phyloP scores from a whole-genome alignment of 176 grass and related monocot species.

The Thinopyrum elongatum region DNA sequence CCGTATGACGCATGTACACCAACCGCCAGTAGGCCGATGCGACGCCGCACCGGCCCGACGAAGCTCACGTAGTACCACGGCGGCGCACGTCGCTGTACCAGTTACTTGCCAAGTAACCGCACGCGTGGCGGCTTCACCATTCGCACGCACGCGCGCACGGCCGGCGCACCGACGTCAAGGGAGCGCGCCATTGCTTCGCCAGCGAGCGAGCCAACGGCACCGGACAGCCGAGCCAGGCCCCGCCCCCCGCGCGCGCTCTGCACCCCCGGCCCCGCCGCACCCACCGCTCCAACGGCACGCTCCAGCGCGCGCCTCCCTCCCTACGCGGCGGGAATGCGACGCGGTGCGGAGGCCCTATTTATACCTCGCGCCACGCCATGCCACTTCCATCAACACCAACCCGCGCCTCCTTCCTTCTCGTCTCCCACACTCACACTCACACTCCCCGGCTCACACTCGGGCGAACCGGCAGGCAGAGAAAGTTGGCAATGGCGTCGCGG shows the following conservation, averaged over 20 bases:
- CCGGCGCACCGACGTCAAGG: background rate
- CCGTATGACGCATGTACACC: background rate
- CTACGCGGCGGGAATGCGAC: background rate
- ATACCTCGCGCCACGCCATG: background rate
- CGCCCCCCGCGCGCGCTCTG: too few species aligned
- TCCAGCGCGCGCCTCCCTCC: background rate
- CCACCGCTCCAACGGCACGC: conserved; percentile 29
- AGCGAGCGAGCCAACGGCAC: conserved; percentile 20
- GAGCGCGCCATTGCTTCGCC: background rate
- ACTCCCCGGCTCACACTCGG: background rate
- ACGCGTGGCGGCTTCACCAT: too few species aligned
- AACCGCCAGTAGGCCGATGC: background rate
- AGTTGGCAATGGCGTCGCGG: conserved; percentile 10
- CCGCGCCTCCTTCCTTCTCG: background rate
- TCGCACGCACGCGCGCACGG: too few species aligned
- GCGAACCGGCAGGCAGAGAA: background rate
- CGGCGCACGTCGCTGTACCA: too few species aligned
- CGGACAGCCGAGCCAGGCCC: background rate
- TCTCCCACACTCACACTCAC: background rate
- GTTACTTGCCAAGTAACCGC: too few species aligned
- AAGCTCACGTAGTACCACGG: background rate
- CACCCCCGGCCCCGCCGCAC: background rate
- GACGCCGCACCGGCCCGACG: background rate
- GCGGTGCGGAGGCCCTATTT: background rate
- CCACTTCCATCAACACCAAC: background rate